Percentiles rank a stretch among this genome's conserved stretches.
Evolutionary conservation across 2,329 filamentous ascomycete species (phyloP).

Genomic region (Xylariomycetidae sp.): DNA sequence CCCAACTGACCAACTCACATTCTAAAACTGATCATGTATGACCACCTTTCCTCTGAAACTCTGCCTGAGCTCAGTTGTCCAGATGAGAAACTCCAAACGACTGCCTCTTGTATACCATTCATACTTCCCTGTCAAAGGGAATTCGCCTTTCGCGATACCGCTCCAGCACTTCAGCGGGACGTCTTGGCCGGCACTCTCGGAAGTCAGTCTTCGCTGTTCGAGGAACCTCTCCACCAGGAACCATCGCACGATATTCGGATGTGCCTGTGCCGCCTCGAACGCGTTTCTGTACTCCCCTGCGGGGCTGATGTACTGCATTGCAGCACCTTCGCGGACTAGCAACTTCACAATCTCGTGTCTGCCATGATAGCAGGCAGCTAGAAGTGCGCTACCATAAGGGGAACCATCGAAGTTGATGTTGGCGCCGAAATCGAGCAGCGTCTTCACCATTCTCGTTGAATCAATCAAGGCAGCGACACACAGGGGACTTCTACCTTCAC

Average conservation of each 20-base stretch:
- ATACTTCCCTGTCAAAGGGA: too few relatives aligned
- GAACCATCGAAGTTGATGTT: not conserved
- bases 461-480: too few relatives aligned
- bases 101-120: too few relatives aligned
- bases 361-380: not conserved
- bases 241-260: not conserved
- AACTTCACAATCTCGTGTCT: not conserved
- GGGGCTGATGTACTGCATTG: not conserved
- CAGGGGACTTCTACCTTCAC: too few relatives aligned
- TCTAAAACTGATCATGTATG: too few relatives aligned
- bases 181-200: not conserved
- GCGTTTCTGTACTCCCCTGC: not conserved
- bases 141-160: too few relatives aligned
- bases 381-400: not conserved
- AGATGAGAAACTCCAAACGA: conserved; percentile 1
- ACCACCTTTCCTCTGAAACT: too few relatives aligned
- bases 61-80: too few relatives aligned
- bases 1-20: too few relatives aligned
- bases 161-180: not conserved
- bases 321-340: not conserved
- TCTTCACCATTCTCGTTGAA: too few relatives aligned
- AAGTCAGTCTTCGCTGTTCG: not conserved
- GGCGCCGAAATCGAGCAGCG: not conserved
- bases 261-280: not conserved
- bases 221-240: not conserved